Conservation (phyloP, 805 yeast species). For the Nakazawaea ambrosiae region DNA sequence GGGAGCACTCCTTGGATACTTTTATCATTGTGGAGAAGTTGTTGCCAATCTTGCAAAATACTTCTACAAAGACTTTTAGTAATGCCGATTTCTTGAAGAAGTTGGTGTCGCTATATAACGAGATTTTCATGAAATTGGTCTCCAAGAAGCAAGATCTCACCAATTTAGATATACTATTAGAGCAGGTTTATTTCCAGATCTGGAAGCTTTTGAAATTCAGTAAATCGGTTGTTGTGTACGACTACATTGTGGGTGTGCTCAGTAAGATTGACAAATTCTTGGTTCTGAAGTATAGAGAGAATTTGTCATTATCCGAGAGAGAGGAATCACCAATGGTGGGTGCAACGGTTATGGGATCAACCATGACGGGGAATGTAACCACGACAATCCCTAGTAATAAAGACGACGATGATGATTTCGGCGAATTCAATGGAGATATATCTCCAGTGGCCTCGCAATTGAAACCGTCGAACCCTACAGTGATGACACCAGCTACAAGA, state of each 20-base stretch:
- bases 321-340: not conserved
- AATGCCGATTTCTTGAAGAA: constrained; percentile 23
- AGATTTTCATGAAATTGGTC: constrained; percentile 20
- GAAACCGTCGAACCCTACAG: too few species aligned
- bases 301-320: constrained; percentile 9
- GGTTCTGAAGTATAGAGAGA: constrained; percentile 13
- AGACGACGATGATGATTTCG: constrained; percentile 5
- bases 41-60: constrained; percentile 57
- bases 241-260: constrained; percentile 13
- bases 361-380: constrained; percentile 9
- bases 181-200: constrained; percentile 25
- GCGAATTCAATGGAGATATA: constrained; percentile 13
- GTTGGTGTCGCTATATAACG: constrained; percentile 22
- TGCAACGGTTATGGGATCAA: not conserved
- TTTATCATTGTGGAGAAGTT: constrained; percentile 68
- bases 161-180: constrained; percentile 17
- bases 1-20: constrained; percentile 51
- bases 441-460: too few species aligned
- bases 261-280: constrained; percentile 16
- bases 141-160: constrained; percentile 16
- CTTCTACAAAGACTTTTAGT: constrained; percentile 24
- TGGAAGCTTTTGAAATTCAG: constrained; percentile 26
- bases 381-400: too few species aligned
- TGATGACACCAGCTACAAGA: not conserved
- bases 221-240: constrained; percentile 13